These are phyloP conservation scores for Gossypium turneri DNA, from an alignment of 345 rosid species.

Conservation along the genomic window DNA sequence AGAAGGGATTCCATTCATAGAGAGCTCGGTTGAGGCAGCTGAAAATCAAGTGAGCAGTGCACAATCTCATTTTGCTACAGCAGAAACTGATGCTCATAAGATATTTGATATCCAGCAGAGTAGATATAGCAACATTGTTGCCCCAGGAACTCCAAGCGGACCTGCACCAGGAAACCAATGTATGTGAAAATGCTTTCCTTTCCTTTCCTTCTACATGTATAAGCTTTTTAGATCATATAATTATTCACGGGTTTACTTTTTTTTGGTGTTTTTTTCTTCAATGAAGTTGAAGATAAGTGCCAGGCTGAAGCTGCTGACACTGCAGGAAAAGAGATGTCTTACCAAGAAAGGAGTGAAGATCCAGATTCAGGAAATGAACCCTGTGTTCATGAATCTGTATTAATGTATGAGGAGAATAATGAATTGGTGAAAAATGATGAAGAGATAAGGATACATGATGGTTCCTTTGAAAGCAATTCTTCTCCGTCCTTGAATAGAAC, in stretches of 20 bases:
- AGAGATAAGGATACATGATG: constrained; percentile 6
- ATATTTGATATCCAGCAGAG: constrained; percentile 7
- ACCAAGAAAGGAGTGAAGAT: background rate
- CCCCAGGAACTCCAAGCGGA: background rate
- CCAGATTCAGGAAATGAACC: background rate
- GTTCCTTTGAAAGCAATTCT: background rate
- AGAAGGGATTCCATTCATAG: constrained; percentile 8
- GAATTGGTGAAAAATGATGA: background rate
- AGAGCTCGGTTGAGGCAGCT: constrained; percentile 3
- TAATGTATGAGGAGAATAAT: background rate
- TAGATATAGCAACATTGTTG: background rate
- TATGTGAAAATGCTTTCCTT: constrained; percentile 7
- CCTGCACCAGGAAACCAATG: constrained; percentile 15
- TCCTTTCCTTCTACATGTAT: background rate
- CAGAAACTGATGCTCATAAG: constrained; percentile 7
- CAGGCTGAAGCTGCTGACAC: background rate
- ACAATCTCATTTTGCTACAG: constrained; percentile 2
- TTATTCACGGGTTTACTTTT: background rate
- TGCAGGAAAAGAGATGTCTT: background rate
- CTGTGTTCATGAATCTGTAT: background rate
- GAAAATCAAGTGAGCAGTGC: background rate
- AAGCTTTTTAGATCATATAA: background rate
- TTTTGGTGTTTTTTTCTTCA: background rate
- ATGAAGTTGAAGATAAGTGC: background rate
- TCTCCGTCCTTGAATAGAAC: background rate